These are phyloP conservation scores for Gamsiella multidivaricata DNA, from an alignment of 192 early-diverging fungal genomes.

Conservation along the genomic window DNA sequence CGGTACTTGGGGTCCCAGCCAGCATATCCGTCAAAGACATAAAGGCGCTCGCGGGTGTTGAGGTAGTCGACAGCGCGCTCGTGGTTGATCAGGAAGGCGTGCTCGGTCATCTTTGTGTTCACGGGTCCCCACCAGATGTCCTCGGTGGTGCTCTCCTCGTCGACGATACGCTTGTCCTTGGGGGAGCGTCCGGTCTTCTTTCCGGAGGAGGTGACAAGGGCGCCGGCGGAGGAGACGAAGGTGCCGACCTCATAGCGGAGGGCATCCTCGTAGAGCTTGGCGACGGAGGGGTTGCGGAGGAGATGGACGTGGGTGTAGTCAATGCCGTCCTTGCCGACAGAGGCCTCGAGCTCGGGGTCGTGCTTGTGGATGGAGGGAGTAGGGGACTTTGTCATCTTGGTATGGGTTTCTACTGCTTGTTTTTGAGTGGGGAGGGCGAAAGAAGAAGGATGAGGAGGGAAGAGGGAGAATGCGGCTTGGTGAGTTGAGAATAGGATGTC, in stretches of 20 bases:
- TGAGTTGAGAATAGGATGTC: neutral
- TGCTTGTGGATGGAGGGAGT: slow-evolving; percentile 42
- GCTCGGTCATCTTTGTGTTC: slow-evolving; percentile 88
- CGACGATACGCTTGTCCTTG: slow-evolving; percentile 97
- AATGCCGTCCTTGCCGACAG: slow-evolving; percentile 75
- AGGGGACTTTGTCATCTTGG: slow-evolving; percentile 34
- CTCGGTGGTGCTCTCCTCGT: slow-evolving; percentile 83
- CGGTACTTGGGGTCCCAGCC: slow-evolving; percentile 99
- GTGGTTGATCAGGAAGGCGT: slow-evolving; percentile 92
- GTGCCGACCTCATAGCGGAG: slow-evolving; percentile 87
- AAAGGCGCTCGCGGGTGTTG: slow-evolving; percentile 92
- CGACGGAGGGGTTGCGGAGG: slow-evolving; percentile 84
- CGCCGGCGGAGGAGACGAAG: slow-evolving; percentile 90
- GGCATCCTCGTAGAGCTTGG: slow-evolving; percentile 94
- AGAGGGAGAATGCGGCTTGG: neutral
- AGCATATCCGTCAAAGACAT: slow-evolving; percentile 97
- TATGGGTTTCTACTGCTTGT: neutral
- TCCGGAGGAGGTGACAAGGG: slow-evolving; percentile 90
- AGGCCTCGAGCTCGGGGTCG: slow-evolving; percentile 47
- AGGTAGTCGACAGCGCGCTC: slow-evolving; percentile 96
- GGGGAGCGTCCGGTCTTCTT: slow-evolving; percentile 95
- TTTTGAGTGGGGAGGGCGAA: slow-evolving; percentile 16
- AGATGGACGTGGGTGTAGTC: slow-evolving; percentile 86
- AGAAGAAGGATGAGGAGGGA: neutral
- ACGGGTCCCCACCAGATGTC: slow-evolving; percentile 99